Percentiles rank a stretch among this genome's conserved stretches.
Conservation (phyloP, 108 stramenopile species). For the Conticribra guillardii region DNA sequence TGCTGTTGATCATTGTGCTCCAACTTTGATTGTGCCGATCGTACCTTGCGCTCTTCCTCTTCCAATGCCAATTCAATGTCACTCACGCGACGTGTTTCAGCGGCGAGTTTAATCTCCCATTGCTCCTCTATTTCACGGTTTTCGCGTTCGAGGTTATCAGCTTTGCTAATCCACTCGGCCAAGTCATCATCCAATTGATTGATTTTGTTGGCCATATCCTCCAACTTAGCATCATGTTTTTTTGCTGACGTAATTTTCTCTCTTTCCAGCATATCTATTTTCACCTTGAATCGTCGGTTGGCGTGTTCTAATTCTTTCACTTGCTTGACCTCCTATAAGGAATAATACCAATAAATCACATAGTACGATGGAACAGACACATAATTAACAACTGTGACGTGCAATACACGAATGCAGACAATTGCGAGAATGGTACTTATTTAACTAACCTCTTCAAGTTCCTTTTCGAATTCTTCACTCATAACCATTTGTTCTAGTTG, state of each 20-base stretch:
- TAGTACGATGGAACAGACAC: too few species aligned
- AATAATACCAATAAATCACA: too few species aligned
- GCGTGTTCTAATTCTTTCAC: conserved; percentile 53
- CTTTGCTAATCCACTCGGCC: conserved; percentile 31
- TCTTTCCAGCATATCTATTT: conserved; percentile 52
- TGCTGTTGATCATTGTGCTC: conserved; percentile 22
- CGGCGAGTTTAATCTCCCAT: conserved; percentile 43
- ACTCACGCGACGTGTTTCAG: conserved; percentile 25
- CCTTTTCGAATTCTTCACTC: conserved; percentile 54
- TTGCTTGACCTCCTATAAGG: conserved; percentile 22
- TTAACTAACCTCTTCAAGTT: conserved; percentile 41
- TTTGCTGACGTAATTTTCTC: conserved; percentile 37
- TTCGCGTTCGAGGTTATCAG: conserved; percentile 18
- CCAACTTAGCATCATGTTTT: conserved; percentile 44
- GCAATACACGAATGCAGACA: background rate
- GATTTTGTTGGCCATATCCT: conserved; percentile 38
- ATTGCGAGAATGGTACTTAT: too few species aligned
- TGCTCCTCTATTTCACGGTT: conserved; percentile 32
- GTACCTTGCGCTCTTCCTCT: conserved; percentile 17
- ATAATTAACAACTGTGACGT: too few species aligned
- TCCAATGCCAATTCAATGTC: conserved; percentile 32
- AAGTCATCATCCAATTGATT: conserved; percentile 36
- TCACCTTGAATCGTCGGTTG: conserved; percentile 49
- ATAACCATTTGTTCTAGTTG: conserved; percentile 55
- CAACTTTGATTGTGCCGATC: conserved; percentile 23